Conservation (phyloP, 768 basidiomycete species). For the Tricholoma flavovirens region DNA sequence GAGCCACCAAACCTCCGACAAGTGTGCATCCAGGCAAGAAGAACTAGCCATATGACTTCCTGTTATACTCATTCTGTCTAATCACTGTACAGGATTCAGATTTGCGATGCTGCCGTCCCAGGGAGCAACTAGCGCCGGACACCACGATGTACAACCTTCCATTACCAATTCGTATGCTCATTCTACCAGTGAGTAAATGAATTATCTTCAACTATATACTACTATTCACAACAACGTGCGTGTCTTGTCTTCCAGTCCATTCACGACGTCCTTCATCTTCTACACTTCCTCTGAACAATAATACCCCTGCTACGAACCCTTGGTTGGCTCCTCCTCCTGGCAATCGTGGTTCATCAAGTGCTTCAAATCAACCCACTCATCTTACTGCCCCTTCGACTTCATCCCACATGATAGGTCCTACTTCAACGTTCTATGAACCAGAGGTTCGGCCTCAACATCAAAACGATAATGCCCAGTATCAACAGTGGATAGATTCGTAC, state of each 20-base stretch:
- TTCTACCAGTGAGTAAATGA: conserved; percentile 16
- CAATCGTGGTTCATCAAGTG: conserved; percentile 13
- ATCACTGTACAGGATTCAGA: not conserved
- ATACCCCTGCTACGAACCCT: conserved; percentile 4
- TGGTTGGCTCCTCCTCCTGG: conserved; percentile 6
- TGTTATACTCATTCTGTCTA: conserved; percentile 17
- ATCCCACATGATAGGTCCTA: conserved; percentile 47
- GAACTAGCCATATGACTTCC: conserved; percentile 13
- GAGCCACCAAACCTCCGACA: conserved; percentile 25
- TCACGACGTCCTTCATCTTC: conserved; percentile 8
- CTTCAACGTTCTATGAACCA: conserved; percentile 49
- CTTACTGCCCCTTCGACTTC: conserved; percentile 16
- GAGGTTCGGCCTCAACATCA: conserved; percentile 26
- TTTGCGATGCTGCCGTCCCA: conserved; percentile 28
- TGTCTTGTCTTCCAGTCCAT: conserved; percentile 6
- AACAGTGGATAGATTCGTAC: conserved; percentile 34
- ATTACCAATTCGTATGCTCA: conserved; percentile 16
- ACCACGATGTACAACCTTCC: conserved; percentile 14
- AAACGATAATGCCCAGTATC: conserved; percentile 31
- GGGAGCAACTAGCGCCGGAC: conserved; percentile 27
- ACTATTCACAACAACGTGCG: conserved; percentile 5
- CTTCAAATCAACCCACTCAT: conserved; percentile 8
- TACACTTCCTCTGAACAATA: conserved; percentile 4
- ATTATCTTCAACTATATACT: not conserved
- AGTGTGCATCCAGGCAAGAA: conserved; percentile 21